These are phyloP conservation scores for Gymnopilus junonius DNA, from an alignment of 768 basidiomycete species.

Conservation along the genomic window DNA sequence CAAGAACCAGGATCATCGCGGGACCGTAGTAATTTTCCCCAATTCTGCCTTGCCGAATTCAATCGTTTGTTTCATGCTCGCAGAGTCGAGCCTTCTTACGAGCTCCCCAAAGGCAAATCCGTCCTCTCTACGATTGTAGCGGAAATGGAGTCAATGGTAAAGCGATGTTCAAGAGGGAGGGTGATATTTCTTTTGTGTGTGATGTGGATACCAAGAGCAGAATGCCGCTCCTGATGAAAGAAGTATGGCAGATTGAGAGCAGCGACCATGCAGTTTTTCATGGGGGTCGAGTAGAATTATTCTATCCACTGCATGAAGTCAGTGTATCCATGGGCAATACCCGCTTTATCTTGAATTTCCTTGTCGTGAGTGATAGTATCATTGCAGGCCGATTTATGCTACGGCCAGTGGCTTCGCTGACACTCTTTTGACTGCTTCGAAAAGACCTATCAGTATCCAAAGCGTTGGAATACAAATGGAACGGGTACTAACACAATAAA, in stretches of 20 bases:
- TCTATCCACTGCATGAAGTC: constrained; percentile 1
- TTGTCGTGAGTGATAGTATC: background rate
- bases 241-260: background rate
- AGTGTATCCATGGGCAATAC: background rate
- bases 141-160: background rate
- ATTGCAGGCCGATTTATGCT: background rate
- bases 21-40: background rate
- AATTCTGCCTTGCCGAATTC: background rate
- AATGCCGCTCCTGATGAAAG: background rate
- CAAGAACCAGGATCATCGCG: background rate
- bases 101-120: background rate
- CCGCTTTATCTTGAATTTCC: background rate
- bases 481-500: background rate
- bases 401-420: background rate
- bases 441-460: background rate
- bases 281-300: constrained; percentile 3
- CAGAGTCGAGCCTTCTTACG: background rate
- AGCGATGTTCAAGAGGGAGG: background rate
- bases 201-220: background rate
- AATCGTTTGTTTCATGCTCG: background rate
- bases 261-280: constrained; percentile 1
- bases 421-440: background rate
- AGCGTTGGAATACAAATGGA: background rate
- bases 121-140: background rate
- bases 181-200: background rate